Evolutionary conservation across 495 filamentous ascomycete species (phyloP).

Genomic region (Aspergillus ellipticus): DNA sequence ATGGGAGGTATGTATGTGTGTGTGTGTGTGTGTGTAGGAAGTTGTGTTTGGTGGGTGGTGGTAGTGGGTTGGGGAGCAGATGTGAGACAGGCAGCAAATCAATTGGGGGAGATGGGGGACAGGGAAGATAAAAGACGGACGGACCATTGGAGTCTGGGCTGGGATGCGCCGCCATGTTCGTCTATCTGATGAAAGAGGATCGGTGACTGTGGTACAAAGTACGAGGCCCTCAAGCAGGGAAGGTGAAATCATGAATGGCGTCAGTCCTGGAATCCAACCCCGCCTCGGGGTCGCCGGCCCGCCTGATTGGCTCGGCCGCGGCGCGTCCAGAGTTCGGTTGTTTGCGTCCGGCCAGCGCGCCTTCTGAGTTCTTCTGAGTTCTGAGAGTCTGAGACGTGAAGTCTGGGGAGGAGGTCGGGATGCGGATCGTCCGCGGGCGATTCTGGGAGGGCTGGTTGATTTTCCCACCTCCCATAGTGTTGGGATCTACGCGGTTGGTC

Average conservation of each 20-base stretch:
- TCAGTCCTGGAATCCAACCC: constrained; percentile 21
- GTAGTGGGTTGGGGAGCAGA: no score
- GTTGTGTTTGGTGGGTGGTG: no score
- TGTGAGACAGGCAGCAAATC: neutral
- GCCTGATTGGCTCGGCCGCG: constrained; percentile 12
- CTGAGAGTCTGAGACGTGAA: no score
- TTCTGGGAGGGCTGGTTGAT: no score
- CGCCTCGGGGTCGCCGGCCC: constrained; percentile 6
- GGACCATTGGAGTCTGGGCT: constrained; percentile 18
- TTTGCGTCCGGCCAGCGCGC: no score
- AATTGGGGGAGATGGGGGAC: neutral
- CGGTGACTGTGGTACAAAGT: constrained; percentile 1
- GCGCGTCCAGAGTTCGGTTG: neutral
- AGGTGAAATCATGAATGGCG: constrained; percentile 22
- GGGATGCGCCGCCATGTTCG: constrained; percentile 14
- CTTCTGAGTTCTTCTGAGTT: no score
- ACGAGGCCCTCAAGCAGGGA: constrained; percentile 5
- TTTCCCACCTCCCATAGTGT: no score
- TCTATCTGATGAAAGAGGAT: constrained; percentile 1
- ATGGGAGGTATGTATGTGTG: no score
- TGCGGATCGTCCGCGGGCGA: no score
- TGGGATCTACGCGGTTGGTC: no score
- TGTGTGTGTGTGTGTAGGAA: no score
- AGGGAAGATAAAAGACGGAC: constrained; percentile 4
- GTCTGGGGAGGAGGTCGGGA: no score